Percentiles rank a stretch among this genome's conserved stretches.
Conservation (phyloP, 768 basidiomycete species). For the Boletus insuetus region DNA sequence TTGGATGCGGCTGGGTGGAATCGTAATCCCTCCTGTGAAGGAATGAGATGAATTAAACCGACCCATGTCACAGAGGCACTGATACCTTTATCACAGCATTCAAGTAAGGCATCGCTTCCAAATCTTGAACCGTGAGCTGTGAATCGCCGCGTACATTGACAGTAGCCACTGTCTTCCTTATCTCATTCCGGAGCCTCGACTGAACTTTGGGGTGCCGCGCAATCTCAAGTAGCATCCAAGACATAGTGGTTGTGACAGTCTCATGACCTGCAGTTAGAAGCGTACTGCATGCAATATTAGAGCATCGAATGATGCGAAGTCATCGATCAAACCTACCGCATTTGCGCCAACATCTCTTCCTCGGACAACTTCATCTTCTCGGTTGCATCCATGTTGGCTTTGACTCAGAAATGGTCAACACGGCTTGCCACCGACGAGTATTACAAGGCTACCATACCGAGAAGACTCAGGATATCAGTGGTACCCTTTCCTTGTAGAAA, state of each 20-base stretch:
- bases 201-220: constrained; percentile 56
- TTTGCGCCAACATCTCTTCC: constrained; percentile 11
- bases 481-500: constrained; percentile 11
- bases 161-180: background rate
- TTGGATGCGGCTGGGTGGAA: constrained; percentile 47
- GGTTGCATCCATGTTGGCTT: constrained; percentile 21
- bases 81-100: constrained; percentile 32
- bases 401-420: constrained; percentile 5
- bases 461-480: constrained; percentile 25
- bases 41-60: constrained; percentile 11
- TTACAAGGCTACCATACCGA: constrained; percentile 30
- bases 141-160: background rate
- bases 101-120: constrained; percentile 49
- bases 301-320: too few relatives aligned
- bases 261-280: constrained; percentile 54
- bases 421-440: background rate
- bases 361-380: constrained; percentile 15
- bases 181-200: constrained; percentile 45
- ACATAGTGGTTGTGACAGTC: constrained; percentile 51
- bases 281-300: constrained; percentile 27
- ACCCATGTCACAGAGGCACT: background rate
- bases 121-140: constrained; percentile 32
- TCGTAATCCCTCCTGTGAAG: constrained; percentile 41
- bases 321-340: constrained; percentile 8
- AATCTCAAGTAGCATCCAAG: constrained; percentile 62